Conservation (phyloP, 192 early-diverging fungal genomes). For the Entomortierella chlamydospora region DNA sequence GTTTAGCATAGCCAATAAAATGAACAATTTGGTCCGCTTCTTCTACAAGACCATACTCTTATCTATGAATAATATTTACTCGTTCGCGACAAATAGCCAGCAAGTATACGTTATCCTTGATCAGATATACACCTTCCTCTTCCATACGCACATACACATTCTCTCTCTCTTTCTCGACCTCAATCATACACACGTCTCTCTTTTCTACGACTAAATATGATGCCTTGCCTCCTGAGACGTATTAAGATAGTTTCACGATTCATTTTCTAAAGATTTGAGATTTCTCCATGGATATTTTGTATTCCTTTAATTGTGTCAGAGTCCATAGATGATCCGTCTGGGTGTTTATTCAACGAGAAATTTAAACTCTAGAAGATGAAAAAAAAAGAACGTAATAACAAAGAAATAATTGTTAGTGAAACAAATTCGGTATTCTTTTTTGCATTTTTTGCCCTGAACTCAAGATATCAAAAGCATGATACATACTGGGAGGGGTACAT, state of each 20-base stretch:
- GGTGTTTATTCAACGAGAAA: slow-evolving; percentile 24
- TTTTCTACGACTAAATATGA: background rate
- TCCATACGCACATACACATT: background rate
- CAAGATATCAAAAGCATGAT: slow-evolving; percentile 34
- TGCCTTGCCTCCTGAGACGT: background rate
- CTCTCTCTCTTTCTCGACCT: background rate
- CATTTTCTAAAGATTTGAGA: slow-evolving; percentile 8
- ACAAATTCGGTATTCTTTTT: too few relatives aligned
- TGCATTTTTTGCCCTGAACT: too few relatives aligned
- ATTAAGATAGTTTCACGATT: background rate
- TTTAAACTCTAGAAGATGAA: slow-evolving; percentile 46
- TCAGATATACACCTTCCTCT: background rate
- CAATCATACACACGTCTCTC: too few relatives aligned
- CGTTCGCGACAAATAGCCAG: too few relatives aligned
- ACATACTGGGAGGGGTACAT: slow-evolving; percentile 90
- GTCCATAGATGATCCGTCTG: slow-evolving; percentile 40
- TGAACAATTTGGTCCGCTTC: background rate
- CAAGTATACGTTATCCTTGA: too few relatives aligned
- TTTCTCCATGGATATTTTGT: slow-evolving; percentile 19
- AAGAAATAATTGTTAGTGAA: slow-evolving; percentile 8
- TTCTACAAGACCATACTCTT: background rate
- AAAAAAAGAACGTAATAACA: background rate
- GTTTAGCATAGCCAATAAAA: background rate
- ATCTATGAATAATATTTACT: too few relatives aligned
- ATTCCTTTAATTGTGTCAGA: slow-evolving; percentile 32